A percentile compares a stretch with the other conserved stretches of the same genome.
phyloP scores from a whole-genome alignment of 2,329 filamentous ascomycete genomes.

The Cladosporium halotolerans region DNA sequence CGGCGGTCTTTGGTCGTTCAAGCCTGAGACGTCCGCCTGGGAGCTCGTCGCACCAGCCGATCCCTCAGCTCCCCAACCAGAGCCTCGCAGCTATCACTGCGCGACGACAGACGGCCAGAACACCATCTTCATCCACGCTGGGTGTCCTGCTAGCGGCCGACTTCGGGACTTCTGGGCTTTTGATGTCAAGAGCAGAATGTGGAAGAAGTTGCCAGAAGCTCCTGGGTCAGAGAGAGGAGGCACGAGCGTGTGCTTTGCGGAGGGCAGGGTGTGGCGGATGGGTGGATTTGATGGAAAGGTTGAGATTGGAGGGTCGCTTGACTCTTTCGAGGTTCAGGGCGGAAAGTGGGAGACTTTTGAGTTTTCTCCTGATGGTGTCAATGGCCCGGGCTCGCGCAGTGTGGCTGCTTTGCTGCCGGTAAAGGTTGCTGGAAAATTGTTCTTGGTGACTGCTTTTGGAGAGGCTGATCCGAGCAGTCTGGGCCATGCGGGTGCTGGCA shows the following conservation, averaged over 20 bases:
- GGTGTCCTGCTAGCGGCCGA: constrained; percentile 58
- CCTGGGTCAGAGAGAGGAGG: constrained; percentile 63
- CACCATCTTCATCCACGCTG: constrained; percentile 70
- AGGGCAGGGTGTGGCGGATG: constrained; percentile 66
- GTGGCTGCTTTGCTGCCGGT: constrained; percentile 44
- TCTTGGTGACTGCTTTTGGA: constrained; percentile 48
- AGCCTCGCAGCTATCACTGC: constrained; percentile 65
- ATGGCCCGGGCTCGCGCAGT: constrained; percentile 45
- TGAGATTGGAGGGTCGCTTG: constrained; percentile 66
- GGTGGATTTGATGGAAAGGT: constrained; percentile 68
- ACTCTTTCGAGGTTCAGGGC: constrained; percentile 46
- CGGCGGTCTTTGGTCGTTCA: constrained; percentile 70
- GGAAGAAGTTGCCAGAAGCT: constrained; percentile 62
- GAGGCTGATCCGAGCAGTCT: constrained; percentile 48
- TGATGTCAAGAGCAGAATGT: constrained; percentile 55
- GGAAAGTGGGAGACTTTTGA: constrained; percentile 37
- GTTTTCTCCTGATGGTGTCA: constrained; percentile 38
- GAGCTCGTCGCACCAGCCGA: constrained; percentile 52
- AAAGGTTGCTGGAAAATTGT: constrained; percentile 29
- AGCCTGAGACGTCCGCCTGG: constrained; percentile 61
- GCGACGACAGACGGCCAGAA: constrained; percentile 60
- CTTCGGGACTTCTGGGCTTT: constrained; percentile 74
- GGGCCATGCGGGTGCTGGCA: constrained; percentile 50
- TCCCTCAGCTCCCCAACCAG: constrained; percentile 47
- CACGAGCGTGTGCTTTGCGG: constrained; percentile 58